Evolutionary conservation across 1,284 basidiomycete species (phyloP), one percentile per base, ranked within the genome.

Genomic region (Cystobasidiaceae sp.): DNA sequence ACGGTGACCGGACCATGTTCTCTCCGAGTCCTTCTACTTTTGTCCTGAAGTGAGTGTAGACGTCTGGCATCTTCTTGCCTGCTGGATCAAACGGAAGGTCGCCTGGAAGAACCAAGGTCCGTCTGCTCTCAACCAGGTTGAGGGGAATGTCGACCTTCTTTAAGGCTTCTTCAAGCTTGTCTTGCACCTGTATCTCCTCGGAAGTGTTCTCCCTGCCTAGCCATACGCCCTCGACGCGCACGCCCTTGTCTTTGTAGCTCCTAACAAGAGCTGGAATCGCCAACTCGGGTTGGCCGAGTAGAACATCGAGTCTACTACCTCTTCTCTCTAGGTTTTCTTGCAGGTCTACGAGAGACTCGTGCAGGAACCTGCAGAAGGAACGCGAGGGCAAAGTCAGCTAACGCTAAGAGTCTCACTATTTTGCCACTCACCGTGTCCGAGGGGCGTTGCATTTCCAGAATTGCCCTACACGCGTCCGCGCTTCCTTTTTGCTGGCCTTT

Each of bases 11-110:
- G 30, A 69, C 70, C 71, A 81, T 74, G 6, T 72, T 70, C 3
- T 76, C 57, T 0, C 77, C 78, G 5, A 80, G 70, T 1, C 73
- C 77, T 67, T 82, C 81, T 25, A 81, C 78, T 41, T 75, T 74
- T 67, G 80, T 80, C 27, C 81, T 72, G 72, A 81, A 82, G 6
- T 75, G 74, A 0, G 81, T 81, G 61, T 80, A 82, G 30, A 81
- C 78, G 68, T 81, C 79, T 3, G 81, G 80, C 17, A 78, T 80
- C 19, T 79, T 67, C 9, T 67, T 70, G 39, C 76, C 69, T 2
- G 76, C 58, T 3, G 60, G 49, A 28, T 54, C 37, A 71, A 81
- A 81, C 0, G 81, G 80, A 11, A 81, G 74, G 41, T 80, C 78
- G 11, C 73, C 69, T 1, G 76, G 74, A 49, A 80, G 78, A 13